A percentile compares a stretch with the other conserved stretches of the same genome.
These are phyloP conservation scores for Mycena galericulata DNA, from an alignment of 768 basidiomycete species.

Conservation along the genomic window DNA sequence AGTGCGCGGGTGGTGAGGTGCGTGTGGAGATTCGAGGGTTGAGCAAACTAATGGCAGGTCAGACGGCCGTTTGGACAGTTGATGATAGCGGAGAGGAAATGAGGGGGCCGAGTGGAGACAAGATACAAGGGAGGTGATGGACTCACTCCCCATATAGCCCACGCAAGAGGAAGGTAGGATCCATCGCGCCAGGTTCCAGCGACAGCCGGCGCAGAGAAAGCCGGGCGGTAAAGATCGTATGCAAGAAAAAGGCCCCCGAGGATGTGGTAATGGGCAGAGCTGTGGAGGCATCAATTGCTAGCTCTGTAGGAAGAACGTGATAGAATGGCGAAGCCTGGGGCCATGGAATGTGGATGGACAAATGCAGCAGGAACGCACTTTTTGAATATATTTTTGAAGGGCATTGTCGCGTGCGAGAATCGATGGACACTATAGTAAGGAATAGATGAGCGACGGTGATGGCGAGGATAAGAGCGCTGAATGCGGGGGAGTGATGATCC, in stretches of 20 bases:
- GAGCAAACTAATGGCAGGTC: constrained; percentile 69
- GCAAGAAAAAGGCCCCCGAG: constrained; percentile 85
- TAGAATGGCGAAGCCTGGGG: too few species aligned
- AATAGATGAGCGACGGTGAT: not conserved
- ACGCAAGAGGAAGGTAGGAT: constrained; percentile 73
- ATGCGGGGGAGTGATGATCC: too few species aligned
- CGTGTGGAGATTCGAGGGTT: constrained; percentile 86
- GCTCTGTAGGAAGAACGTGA: too few species aligned
- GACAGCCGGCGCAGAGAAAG: constrained; percentile 76
- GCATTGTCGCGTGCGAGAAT: constrained; percentile 97
- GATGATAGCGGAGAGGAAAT: too few species aligned
- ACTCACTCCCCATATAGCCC: constrained; percentile 83
- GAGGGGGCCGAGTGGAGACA: not conserved
- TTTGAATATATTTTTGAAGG: constrained; percentile 83
- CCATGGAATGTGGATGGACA: too few species aligned
- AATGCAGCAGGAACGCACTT: constrained; percentile 76
- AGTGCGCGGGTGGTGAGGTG: constrained; percentile 88
- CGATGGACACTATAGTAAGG: constrained; percentile 85
- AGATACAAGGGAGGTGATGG: not conserved
- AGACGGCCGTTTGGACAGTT: too few species aligned
- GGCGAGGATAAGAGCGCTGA: constrained; percentile 4
- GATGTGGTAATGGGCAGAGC: constrained; percentile 91
- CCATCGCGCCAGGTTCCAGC: constrained; percentile 70
- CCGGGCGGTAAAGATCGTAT: constrained; percentile 83
- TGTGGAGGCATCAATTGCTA: constrained; percentile 44